These are phyloP conservation scores for Coffea eugenioides DNA, from an alignment of 257 asterid species.

Conservation along the genomic window DNA sequence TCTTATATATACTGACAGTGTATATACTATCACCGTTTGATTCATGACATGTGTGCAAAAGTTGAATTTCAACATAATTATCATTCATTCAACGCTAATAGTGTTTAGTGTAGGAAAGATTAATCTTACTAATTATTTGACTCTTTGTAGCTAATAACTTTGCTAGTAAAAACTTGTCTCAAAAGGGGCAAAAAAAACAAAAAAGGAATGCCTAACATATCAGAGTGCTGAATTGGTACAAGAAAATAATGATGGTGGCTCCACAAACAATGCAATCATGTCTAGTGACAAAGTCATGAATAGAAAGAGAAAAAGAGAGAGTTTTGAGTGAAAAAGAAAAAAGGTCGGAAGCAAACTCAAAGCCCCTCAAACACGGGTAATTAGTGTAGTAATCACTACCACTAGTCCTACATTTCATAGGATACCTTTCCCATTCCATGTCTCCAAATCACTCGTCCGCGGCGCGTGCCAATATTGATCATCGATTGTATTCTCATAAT, in stretches of 20 bases:
- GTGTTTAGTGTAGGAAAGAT: too few species aligned
- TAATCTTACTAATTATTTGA: too few species aligned
- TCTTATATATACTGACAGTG: too few species aligned
- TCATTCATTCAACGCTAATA: too few species aligned
- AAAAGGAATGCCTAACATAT: background rate
- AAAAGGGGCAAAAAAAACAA: background rate
- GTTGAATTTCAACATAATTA: too few species aligned
- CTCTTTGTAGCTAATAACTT: background rate
- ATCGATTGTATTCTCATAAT: background rate
- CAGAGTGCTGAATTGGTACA: slow-evolving; percentile 6
- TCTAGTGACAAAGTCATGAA: slow-evolving; percentile 9
- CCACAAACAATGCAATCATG: slow-evolving; percentile 22
- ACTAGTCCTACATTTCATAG: background rate
- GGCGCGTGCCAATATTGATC: slow-evolving; percentile 13
- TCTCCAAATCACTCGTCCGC: background rate
- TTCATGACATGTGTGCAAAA: too few species aligned
- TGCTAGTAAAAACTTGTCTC: background rate
- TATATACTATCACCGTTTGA: too few species aligned
- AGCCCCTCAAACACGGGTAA: slow-evolving; percentile 18
- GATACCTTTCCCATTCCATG: slow-evolving; percentile 4
- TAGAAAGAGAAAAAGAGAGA: background rate
- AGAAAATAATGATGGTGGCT: slow-evolving; percentile 19
- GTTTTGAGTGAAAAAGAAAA: background rate
- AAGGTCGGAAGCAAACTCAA: slow-evolving; percentile 8
- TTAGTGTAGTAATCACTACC: background rate